Evolutionary conservation across 1,284 basidiomycete species (phyloP).

Genomic region (Cryptococcus sp.): DNA sequence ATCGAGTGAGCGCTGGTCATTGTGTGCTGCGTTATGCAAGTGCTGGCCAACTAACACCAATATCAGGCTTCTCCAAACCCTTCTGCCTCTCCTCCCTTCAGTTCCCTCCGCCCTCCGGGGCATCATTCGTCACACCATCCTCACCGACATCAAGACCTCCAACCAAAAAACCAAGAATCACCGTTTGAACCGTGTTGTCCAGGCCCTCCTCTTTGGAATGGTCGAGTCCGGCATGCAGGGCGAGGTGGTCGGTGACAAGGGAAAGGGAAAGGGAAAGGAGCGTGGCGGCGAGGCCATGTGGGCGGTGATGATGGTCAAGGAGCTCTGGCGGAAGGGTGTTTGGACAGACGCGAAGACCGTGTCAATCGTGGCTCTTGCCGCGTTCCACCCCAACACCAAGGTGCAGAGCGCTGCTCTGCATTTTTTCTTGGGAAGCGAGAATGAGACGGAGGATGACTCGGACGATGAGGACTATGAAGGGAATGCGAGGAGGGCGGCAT

Average conservation of each 20-base stretch:
- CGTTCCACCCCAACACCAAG: constrained; percentile 89
- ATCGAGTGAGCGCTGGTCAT: constrained; percentile 66
- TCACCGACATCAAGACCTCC: constrained; percentile 90
- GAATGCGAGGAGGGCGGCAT: constrained; percentile 61
- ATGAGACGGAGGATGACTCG: constrained; percentile 64
- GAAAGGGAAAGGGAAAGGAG: constrained; percentile 52
- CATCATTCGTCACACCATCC: constrained; percentile 89
- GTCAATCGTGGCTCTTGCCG: constrained; percentile 85
- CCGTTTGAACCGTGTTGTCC: constrained; percentile 92
- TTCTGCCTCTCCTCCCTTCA: constrained; percentile 90
- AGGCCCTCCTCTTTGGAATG: constrained; percentile 94
- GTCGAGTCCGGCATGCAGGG: constrained; percentile 83
- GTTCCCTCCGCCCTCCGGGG: constrained; percentile 82
- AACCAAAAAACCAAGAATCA: constrained; percentile 89
- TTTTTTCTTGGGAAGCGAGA: constrained; percentile 88
- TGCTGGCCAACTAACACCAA: neutral
- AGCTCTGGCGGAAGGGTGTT: constrained; percentile 89
- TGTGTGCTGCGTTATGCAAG: neutral
- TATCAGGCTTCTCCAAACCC: constrained; percentile 74
- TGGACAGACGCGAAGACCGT: constrained; percentile 95
- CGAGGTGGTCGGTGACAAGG: constrained; percentile 75
- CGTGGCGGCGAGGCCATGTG: constrained; percentile 88
- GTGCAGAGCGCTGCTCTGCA: constrained; percentile 95
- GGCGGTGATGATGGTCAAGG: constrained; percentile 91
- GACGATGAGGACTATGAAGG: constrained; percentile 68